Evolutionary conservation across 352 stramenopile species (phyloP).

Genomic region (Blastocystis sp.): DNA sequence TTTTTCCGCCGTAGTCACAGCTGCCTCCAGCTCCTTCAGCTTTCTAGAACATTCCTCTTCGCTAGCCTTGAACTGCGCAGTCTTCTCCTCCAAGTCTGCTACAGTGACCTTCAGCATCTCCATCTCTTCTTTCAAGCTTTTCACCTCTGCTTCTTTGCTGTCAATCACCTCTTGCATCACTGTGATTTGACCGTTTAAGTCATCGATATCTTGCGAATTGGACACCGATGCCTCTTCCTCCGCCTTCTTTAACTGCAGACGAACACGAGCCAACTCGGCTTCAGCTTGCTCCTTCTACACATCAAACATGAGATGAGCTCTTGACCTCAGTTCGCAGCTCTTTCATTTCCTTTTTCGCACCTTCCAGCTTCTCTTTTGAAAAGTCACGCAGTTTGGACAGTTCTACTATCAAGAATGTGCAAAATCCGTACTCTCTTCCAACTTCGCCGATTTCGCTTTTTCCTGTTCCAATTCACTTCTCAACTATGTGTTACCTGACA

Average conservation of each 20-base stretch:
- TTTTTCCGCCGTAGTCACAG: not conserved
- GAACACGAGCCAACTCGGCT: not conserved
- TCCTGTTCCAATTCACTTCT: not conserved
- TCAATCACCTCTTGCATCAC: constrained; percentile 58
- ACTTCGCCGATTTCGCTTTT: not conserved
- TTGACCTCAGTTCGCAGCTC: not conserved
- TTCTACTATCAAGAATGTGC: not conserved
- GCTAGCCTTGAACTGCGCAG: not conserved
- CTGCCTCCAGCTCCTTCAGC: not conserved
- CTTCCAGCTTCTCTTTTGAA: constrained; percentile 34
- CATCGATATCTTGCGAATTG: constrained; percentile 12
- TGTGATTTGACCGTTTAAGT: constrained; percentile 35
- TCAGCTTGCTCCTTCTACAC: constrained; percentile 4
- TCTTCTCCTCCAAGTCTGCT: not conserved
- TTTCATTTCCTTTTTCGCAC: not conserved
- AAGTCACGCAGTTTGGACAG: constrained; percentile 16
- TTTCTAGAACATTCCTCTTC: not conserved
- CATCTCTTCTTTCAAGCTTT: not conserved
- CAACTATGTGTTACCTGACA: not conserved
- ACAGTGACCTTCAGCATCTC: not conserved
- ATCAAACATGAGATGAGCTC: not conserved
- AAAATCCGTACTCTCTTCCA: not conserved
- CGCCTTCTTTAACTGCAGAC: not conserved
- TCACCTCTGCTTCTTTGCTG: not conserved
- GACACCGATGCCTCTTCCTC: not conserved